Evolutionary conservation across 2,329 filamentous ascomycete species (phyloP), one percentile per base, ranked within the genome.

Genomic region (Aspergillus spinulosporus): DNA sequence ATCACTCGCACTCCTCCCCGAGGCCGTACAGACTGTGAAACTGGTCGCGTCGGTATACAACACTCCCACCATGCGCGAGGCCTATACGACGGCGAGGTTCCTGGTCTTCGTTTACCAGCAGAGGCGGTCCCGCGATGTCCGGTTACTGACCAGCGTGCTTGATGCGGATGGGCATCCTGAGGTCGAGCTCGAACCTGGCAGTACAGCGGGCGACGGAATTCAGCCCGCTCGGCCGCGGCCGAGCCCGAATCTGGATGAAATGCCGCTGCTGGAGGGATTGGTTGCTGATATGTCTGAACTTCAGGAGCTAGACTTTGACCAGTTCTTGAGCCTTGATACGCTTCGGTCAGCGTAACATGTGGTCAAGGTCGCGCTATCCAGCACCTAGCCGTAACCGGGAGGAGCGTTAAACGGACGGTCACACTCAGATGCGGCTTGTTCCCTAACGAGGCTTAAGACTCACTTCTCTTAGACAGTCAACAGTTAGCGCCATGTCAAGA

Each of bases 21-120:
- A 80, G 14, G 82, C 81, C 0, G 79, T 85, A 76, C 68, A 73
- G 54, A 77, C 74, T 2, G 61, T 82, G 2, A 68, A 68, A 9
- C 64, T 74, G 1, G 73, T 80, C 0, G 70, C 75, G 0, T 68
- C 66, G 0, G 71, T 71, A 0, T 82, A 79, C 42, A 68, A 77
- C 8, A 82, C 76, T 0, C 72, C 72, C 1, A 75, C 74, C 0
- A 78, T 81, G 54, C 74, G 74, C 8, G 82, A 84, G 56, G 82
- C 81, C 0, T 69, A 81, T 3, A 78, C 76, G 11, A 81, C 81
- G 0, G 82, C 82, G 0, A 77, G 76, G 3, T 66, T 83, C 1
- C 71, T 85, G 1, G 72, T 84, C 0, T 67, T 77, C 0, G 68
- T 84, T n/a, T 79, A 83, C 28, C 78, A 82, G 42, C 57, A 63